Conservation (phyloP, 2,329 filamentous ascomycete genomes). For the Trichophyton simii region DNA sequence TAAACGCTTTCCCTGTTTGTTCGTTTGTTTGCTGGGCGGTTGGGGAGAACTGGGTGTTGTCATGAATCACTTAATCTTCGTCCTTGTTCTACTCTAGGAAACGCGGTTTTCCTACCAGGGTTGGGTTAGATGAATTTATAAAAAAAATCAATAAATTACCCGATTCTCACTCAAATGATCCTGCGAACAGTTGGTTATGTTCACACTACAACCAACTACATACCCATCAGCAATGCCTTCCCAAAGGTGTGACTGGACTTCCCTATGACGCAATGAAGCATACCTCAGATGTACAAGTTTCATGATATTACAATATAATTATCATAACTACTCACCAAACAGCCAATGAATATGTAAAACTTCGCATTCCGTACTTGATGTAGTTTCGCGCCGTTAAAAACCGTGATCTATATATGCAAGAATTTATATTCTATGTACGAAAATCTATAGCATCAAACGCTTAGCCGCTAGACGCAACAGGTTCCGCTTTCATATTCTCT, state of each 20-base stretch:
- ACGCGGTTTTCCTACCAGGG: constrained; percentile 1
- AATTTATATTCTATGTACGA: not conserved
- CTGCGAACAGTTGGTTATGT: not conserved
- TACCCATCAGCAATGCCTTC: not conserved
- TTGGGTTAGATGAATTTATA: constrained; percentile 2
- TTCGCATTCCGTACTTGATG: not conserved
- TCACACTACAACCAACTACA: not conserved
- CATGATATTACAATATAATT: not conserved
- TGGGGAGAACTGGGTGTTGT: constrained; percentile 10
- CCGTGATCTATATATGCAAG: not conserved
- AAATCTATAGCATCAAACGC: not conserved
- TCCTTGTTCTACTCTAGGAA: constrained; percentile 7
- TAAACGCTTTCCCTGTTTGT: constrained; percentile 9
- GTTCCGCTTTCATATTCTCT: not conserved
- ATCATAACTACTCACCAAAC: too few species aligned
- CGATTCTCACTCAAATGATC: not conserved
- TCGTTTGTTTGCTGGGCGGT: constrained; percentile 8
- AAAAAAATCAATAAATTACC: constrained; percentile 5
- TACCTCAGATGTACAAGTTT: not conserved
- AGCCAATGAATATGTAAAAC: not conserved
- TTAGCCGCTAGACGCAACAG: not conserved
- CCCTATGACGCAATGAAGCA: not conserved
- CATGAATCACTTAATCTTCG: constrained; percentile 8
- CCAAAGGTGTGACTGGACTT: not conserved
- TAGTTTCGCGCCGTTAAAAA: not conserved